A percentile compares a stretch with the other conserved stretches of the same genome.
Evolutionary conservation across 352 stramenopile genomes (phyloP).

Genomic region (Phytophthora crassamura): DNA sequence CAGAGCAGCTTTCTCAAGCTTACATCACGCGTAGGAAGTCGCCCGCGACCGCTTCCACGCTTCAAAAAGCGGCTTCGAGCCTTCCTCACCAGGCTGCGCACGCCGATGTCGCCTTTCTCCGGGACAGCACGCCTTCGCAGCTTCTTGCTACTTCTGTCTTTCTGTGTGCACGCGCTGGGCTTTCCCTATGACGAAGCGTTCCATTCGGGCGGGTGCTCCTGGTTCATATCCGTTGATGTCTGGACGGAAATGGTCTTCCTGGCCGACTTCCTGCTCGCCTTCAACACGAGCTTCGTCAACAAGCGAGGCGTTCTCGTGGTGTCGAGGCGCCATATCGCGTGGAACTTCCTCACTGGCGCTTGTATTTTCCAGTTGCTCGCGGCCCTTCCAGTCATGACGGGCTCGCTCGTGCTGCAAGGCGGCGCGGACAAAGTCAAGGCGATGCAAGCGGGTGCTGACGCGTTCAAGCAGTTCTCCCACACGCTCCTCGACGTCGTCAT

Average conservation of each 20-base stretch:
- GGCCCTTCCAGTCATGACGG: constrained; percentile 14
- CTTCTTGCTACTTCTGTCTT: constrained; percentile 22
- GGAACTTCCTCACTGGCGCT: constrained; percentile 41
- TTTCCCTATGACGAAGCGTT: constrained; percentile 53
- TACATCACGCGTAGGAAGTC: constrained; percentile 11
- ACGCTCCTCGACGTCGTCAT: constrained; percentile 29
- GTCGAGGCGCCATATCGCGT: constrained; percentile 41
- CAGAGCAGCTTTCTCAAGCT: constrained; percentile 21
- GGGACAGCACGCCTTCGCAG: constrained; percentile 31
- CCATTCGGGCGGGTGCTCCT: constrained; percentile 1
- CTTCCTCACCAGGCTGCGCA: constrained; percentile 1
- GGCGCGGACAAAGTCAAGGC: neutral
- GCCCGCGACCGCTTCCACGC: constrained; percentile 22
- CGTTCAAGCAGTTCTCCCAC: constrained; percentile 18
- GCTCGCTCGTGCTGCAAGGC: neutral
- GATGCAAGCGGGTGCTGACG: neutral
- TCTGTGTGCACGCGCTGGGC: constrained; percentile 36
- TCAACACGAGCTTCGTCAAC: constrained; percentile 57
- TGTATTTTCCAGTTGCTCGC: constrained; percentile 25
- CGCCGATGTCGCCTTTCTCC: constrained; percentile 29
- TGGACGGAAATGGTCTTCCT: constrained; percentile 42
- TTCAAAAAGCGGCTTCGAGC: constrained; percentile 23
- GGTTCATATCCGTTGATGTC: constrained; percentile 13
- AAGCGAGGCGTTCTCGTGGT: constrained; percentile 42
- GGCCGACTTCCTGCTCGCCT: constrained; percentile 47